Conservation (phyloP, 2,329 filamentous ascomycete genomes). For the Colletotrichum tabaci region DNA sequence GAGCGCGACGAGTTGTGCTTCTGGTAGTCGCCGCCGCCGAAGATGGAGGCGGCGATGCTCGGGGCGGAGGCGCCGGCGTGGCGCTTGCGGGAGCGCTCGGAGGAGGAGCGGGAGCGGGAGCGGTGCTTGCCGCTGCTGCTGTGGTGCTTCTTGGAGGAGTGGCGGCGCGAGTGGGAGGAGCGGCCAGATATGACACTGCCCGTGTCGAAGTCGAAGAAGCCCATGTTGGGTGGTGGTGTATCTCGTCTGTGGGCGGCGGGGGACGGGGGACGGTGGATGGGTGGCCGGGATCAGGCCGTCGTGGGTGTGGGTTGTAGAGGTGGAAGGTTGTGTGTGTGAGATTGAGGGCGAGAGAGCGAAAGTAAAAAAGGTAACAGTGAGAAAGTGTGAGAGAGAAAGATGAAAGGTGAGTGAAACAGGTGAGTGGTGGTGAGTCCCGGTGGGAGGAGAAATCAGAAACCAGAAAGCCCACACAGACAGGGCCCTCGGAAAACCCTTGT, state of each 20-base stretch:
- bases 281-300: constrained; percentile 7
- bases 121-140: constrained; percentile 52
- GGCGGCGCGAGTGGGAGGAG: constrained; percentile 42
- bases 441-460: background rate
- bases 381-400: background rate
- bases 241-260: background rate
- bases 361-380: background rate
- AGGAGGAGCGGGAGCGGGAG: constrained; percentile 58
- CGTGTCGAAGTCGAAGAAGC: constrained; percentile 43
- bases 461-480: constrained; percentile 20
- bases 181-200: constrained; percentile 41
- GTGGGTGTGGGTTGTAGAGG: constrained; percentile 5
- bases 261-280: background rate
- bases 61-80: constrained; percentile 48
- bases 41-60: constrained; percentile 61
- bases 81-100: constrained; percentile 53
- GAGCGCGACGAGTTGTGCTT: constrained; percentile 59
- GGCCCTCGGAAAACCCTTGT: constrained; percentile 13
- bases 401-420: constrained; percentile 1
- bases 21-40: constrained; percentile 55
- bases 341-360: background rate
- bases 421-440: constrained; percentile 8
- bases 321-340: background rate
- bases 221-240: constrained; percentile 24
- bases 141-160: constrained; percentile 40